phyloP scores from a whole-genome alignment of 2,329 filamentous ascomycete genomes.

The Dactylellina sp. region DNA sequence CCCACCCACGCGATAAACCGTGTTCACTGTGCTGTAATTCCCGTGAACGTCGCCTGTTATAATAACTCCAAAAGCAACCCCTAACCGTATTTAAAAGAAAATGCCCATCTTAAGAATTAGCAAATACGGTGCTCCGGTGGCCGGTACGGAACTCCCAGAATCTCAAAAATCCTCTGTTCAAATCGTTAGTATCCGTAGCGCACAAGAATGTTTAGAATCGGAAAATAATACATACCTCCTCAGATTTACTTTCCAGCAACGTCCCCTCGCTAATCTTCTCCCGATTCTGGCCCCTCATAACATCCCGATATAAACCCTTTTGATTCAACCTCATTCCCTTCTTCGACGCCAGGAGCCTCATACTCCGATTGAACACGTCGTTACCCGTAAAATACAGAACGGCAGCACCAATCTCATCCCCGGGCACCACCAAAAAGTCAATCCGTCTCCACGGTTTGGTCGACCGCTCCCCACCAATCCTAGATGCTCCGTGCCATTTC shows the following conservation, averaged over 20 bases:
- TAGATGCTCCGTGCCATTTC: conserved; percentile 79
- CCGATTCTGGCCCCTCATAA: conserved; percentile 71
- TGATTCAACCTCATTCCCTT: conserved; percentile 89
- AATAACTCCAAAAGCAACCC: not conserved
- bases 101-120: conserved; percentile 63
- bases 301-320: conserved; percentile 78
- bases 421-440: conserved; percentile 83
- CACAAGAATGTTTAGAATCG: not conserved
- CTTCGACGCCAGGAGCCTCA: conserved; percentile 81
- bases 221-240: conserved; percentile 66
- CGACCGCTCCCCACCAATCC: no score
- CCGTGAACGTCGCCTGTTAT: not conserved
- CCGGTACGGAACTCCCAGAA: conserved; percentile 85
- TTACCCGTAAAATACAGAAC: conserved; percentile 96
- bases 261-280: conserved; percentile 75
- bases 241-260: conserved; percentile 78
- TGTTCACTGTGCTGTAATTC: not conserved
- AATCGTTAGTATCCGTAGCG: not conserved
- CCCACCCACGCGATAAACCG: not conserved
- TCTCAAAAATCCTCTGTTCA: conserved; percentile 77
- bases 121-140: conserved; percentile 81
- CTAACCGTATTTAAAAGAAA: no score
- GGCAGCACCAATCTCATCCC: conserved; percentile 81
- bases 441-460: conserved; percentile 58
- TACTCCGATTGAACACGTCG: conserved; percentile 90